Evolutionary conservation across 2,329 filamentous ascomycete genomes (phyloP).

Genomic region (Phaeoacremonium minimum): DNA sequence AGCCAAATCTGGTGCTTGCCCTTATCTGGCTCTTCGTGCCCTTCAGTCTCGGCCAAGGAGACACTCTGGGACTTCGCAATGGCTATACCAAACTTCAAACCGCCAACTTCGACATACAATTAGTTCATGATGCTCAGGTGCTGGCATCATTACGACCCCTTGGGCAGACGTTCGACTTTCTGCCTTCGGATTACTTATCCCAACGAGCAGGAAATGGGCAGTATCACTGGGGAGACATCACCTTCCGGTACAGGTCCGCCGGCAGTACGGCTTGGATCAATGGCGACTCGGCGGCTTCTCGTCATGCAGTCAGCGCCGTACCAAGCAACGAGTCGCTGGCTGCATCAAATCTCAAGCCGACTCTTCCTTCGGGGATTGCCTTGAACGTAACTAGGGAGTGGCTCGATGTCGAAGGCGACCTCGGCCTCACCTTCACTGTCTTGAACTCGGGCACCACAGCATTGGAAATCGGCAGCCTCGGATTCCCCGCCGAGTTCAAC

Average conservation of each 20-base stretch:
- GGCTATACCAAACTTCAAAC: conserved; percentile 35
- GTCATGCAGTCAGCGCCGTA: conserved; percentile 22
- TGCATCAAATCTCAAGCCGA: conserved; percentile 33
- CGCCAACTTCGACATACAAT: conserved; percentile 33
- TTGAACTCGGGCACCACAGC: conserved; percentile 32
- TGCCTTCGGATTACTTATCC: conserved; percentile 45
- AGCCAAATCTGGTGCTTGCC: not conserved
- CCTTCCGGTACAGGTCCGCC: conserved; percentile 44
- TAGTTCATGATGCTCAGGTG: conserved; percentile 40
- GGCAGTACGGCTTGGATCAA: conserved; percentile 35
- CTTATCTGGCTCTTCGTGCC: conserved; percentile 2
- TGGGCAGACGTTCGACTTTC: conserved; percentile 44
- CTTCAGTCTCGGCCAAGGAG: conserved; percentile 10
- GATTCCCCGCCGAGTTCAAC: conserved; percentile 57
- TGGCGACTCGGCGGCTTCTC: conserved; percentile 38
- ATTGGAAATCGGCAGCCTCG: conserved; percentile 52
- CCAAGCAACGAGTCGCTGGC: conserved; percentile 24
- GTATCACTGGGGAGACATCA: conserved; percentile 57
- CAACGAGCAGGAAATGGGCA: conserved; percentile 44
- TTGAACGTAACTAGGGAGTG: conserved; percentile 47
- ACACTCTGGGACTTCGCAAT: conserved; percentile 31
- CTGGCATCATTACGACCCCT: conserved; percentile 40
- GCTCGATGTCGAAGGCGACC: conserved; percentile 40
- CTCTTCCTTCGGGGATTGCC: conserved; percentile 28
- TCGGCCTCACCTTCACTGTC: conserved; percentile 47